A percentile compares a stretch with the other conserved stretches of the same genome.
These are phyloP conservation scores for Tolypocladium ovalisporum DNA, from an alignment of 2,329 filamentous ascomycete genomes.

Conservation along the genomic window DNA sequence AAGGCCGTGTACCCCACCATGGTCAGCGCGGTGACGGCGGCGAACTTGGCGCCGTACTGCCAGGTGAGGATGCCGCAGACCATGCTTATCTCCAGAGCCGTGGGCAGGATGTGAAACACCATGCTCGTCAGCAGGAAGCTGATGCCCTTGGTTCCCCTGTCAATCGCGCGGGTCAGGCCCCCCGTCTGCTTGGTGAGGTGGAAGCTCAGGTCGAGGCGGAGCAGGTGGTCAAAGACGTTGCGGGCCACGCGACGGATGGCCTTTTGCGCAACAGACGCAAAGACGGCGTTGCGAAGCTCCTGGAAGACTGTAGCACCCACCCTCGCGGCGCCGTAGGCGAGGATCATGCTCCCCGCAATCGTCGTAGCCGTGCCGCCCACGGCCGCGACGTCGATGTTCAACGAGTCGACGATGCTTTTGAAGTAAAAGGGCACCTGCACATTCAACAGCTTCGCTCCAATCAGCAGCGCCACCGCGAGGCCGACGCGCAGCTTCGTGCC, in stretches of 20 bases:
- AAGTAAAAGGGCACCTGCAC: conserved; percentile 99
- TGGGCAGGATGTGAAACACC: conserved; percentile 95
- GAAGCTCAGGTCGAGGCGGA: conserved; percentile 85
- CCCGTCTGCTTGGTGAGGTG: conserved; percentile 92
- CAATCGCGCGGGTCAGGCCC: conserved; percentile 85
- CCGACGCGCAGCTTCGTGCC: conserved; percentile 72
- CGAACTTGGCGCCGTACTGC: conserved; percentile 87
- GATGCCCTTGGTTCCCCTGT: conserved; percentile 95
- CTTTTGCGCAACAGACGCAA: conserved; percentile 93
- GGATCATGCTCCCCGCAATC: conserved; percentile 82
- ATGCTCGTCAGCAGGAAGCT: conserved; percentile 95
- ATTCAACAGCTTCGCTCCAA: conserved; percentile 90
- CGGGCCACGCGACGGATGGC: conserved; percentile 84
- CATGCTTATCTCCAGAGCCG: conserved; percentile 84
- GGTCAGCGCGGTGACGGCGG: conserved; percentile 76
- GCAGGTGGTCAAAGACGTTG: conserved; percentile 84
- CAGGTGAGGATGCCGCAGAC: conserved; percentile 95
- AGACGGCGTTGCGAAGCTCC: conserved; percentile 89
- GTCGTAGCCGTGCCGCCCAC: conserved; percentile 82
- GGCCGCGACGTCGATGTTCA: conserved; percentile 89
- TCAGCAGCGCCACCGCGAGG: conserved; percentile 68
- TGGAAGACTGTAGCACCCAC: conserved; percentile 86
- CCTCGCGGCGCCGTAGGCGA: conserved; percentile 83
- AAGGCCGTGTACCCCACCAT: conserved; percentile 96
- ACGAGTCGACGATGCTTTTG: conserved; percentile 92